Percentiles rank a stretch among this genome's conserved stretches.
These are phyloP conservation scores for Globisporangium recalcitrans DNA, from an alignment of 352 stramenopile genomes.

Conservation along the genomic window DNA sequence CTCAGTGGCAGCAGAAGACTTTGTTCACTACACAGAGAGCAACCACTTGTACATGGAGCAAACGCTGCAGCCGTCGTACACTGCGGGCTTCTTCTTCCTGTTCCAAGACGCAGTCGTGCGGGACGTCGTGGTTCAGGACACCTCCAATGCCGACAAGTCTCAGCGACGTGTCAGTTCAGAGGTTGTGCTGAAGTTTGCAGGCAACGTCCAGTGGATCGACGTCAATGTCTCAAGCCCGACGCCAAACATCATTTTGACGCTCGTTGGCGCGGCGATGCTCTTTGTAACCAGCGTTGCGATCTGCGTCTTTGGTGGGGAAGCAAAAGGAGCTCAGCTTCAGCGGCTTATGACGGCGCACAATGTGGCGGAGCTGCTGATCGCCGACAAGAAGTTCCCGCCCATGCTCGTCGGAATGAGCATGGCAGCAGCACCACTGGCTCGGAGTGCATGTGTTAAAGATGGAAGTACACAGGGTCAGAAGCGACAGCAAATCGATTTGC, in stretches of 20 bases:
- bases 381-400: constrained; percentile 9
- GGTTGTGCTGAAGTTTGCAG: constrained; percentile 2
- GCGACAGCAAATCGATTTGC: not conserved
- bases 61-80: constrained; percentile 29
- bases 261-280: not conserved
- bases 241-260: constrained; percentile 2
- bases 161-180: not conserved
- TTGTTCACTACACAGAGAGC: constrained; percentile 14
- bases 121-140: not conserved
- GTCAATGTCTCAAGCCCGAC: constrained; percentile 7
- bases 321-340: constrained; percentile 6
- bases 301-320: not conserved
- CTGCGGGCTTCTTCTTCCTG: constrained; percentile 27
- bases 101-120: constrained; percentile 27
- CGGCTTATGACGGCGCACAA: not conserved
- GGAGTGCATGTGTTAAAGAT: no score
- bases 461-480: not conserved
- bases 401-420: constrained; percentile 19
- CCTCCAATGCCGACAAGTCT: not conserved
- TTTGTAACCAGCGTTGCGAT: not conserved
- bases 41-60: constrained; percentile 38
- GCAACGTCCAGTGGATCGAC: constrained; percentile 6
- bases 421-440: not conserved
- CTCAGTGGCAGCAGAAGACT: not conserved
- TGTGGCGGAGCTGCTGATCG: constrained; percentile 9